Base-by-base conservation (phyloP, 208 protist species). In the Strigomonas galati region DNA sequence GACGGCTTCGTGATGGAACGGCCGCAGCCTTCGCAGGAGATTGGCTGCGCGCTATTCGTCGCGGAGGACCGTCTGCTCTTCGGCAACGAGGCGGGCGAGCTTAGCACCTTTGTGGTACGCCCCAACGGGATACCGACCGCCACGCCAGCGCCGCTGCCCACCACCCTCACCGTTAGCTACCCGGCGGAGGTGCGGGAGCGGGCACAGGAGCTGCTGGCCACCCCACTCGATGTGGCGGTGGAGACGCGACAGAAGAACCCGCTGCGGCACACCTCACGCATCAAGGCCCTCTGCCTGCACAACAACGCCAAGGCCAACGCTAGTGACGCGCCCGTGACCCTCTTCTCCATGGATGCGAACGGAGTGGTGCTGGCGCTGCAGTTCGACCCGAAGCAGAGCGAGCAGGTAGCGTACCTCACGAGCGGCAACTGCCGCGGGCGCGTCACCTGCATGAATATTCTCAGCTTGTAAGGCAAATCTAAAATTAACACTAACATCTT, bases 391-490 rank as follows among this genome's bases (percentile, higher is more conserved):
- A 10, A 4, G 62, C 7, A 0, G 57, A 1, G 21, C 35, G 12
- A 1, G 46, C 40, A 54, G 30, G 1, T 59, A n/a, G 35, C 64
- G 17, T 90, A 83, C 63, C 60, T 86, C 27, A 78, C 71, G 17
- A 90, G 83, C 37, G 87, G 83, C 14, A 93, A 93, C 66, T 93
- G 83, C 58, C 77, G 85, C 21, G 87, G 87, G 14, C 78, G 87
- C 21, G 76, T 81, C 0, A 93, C 83, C 5, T 78, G 73, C 15
- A 84, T 89, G 76, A 65, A 62, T 61, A 52, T 67, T 55, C 7
- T 84, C 37, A 58, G 21, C 37, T 67, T 82, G 23, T 85, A 62
- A 80, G 21, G 27, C 40, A 15, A 6, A 7, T n/a, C 12, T 24
- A 9, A 7, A 23, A 24, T 4, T 24, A 6, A 24, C 48, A 23